phyloP scores from a whole-genome alignment of 164 flowering plant species.

The Sextonia rubra region DNA sequence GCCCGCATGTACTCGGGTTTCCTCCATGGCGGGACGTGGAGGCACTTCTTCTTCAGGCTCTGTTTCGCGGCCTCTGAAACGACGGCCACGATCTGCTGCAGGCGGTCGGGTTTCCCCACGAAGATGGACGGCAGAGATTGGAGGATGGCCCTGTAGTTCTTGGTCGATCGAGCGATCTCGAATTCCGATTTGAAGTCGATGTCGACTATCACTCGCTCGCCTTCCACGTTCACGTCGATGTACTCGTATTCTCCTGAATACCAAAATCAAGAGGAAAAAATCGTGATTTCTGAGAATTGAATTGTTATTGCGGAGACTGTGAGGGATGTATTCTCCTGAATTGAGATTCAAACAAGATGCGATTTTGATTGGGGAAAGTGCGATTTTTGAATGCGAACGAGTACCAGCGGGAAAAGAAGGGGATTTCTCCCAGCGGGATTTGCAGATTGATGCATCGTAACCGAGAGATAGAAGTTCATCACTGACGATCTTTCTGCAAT shows the following conservation, averaged over 20 bases:
- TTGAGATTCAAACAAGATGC: too few relatives aligned
- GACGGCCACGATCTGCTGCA: constrained; percentile 53
- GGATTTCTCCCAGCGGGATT: constrained; percentile 76
- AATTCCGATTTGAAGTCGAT: constrained; percentile 89
- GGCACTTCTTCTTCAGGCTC: constrained; percentile 86
- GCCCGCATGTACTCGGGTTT: constrained; percentile 66
- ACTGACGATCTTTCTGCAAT: constrained; percentile 39
- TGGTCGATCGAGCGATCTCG: constrained; percentile 80
- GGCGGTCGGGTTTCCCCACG: constrained; percentile 77
- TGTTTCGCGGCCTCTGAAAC: constrained; percentile 75
- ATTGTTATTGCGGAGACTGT: too few relatives aligned
- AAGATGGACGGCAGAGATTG: constrained; percentile 66
- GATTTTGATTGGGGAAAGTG: too few relatives aligned
- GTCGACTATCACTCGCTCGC: constrained; percentile 68
- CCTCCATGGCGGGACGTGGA: constrained; percentile 88
- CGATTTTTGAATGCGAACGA: background rate
- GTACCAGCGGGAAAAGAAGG: constrained; percentile 72
- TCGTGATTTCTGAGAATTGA: background rate
- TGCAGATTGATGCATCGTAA: constrained; percentile 72
- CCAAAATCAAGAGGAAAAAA: too few relatives aligned
- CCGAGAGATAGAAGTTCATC: constrained; percentile 51
- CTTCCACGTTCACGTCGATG: constrained; percentile 60
- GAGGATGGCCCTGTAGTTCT: constrained; percentile 55
- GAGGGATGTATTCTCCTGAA: too few relatives aligned
- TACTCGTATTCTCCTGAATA: constrained; percentile 81